These are phyloP conservation scores for Colletotrichum horii DNA, from an alignment of 2,329 filamentous ascomycete genomes.

Conservation along the genomic window DNA sequence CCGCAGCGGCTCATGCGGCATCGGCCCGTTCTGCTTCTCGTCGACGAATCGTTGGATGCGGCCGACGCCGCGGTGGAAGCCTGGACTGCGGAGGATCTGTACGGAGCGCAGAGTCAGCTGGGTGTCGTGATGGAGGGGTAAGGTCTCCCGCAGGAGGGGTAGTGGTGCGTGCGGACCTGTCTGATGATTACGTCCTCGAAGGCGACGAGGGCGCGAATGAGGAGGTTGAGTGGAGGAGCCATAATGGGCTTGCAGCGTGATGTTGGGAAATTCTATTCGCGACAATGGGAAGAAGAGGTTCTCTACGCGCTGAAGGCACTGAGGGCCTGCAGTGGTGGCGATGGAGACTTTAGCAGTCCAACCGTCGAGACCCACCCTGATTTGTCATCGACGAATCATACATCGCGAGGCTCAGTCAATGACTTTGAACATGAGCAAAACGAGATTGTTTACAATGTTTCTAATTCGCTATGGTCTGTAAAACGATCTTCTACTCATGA, in stretches of 20 bases:
- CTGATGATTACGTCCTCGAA: conserved; percentile 19
- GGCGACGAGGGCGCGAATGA: conserved; percentile 13
- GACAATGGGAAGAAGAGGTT: not conserved
- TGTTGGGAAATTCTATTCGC: not conserved
- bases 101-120: not conserved
- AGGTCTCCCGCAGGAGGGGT: not conserved
- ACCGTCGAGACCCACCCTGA: not conserved
- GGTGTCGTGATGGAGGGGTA: not conserved
- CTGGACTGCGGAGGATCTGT: conserved; percentile 55
- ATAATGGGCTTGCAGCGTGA: not conserved
- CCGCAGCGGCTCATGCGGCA: conserved; percentile 54
- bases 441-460: too few species aligned
- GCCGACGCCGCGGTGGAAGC: conserved; percentile 57
- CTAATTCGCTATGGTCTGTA: not conserved
- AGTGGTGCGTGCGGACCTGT: not conserved
- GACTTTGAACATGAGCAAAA: not conserved
- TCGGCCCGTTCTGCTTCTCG: conserved; percentile 52
- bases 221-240: conserved; percentile 9
- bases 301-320: not conserved
- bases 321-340: not conserved
- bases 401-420: not conserved
- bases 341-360: not conserved
- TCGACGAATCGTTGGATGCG: conserved; percentile 57
- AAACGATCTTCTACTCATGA: not conserved
- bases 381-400: conserved; percentile 18